These are phyloP conservation scores for Termitomyces sp. DNA, from an alignment of 768 basidiomycete genomes.

Conservation along the genomic window DNA sequence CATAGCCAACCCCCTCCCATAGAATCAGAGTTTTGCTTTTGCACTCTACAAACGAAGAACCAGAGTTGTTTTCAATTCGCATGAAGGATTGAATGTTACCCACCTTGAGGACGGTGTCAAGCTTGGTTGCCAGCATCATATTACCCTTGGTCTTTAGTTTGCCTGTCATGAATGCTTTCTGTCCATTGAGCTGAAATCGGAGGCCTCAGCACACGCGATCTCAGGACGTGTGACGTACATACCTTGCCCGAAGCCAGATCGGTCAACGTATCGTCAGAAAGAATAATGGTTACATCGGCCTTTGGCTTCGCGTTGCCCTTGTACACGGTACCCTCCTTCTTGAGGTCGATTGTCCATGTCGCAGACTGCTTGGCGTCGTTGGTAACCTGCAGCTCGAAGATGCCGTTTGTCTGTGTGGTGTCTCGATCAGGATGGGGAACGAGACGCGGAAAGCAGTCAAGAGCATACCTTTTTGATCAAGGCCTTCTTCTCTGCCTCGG, in stretches of 20 bases:
- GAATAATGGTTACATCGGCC: conserved; percentile 77
- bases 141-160: conserved; percentile 91
- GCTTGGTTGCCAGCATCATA: conserved; percentile 93
- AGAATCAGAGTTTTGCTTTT: conserved; percentile 43
- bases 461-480: conserved; percentile 69
- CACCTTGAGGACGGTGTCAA: conserved; percentile 80
- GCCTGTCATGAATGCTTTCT: conserved; percentile 96
- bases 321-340: conserved; percentile 76
- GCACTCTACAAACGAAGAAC: background rate
- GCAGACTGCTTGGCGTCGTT: conserved; percentile 69
- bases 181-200: conserved; percentile 66
- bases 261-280: conserved; percentile 73
- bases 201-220: background rate
- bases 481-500: conserved; percentile 58
- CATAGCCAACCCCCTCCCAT: background rate
- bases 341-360: conserved; percentile 91
- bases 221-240: background rate
- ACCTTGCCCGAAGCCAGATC: conserved; percentile 76
- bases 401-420: conserved; percentile 66
- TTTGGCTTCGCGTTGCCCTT: conserved; percentile 72
- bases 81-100: background rate
- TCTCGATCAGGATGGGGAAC: background rate
- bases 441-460: background rate
- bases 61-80: background rate
- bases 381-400: conserved; percentile 82